Base-by-base conservation (phyloP, 805 yeast genomes). In the Sugiyamaella chiloensis region DNA sequence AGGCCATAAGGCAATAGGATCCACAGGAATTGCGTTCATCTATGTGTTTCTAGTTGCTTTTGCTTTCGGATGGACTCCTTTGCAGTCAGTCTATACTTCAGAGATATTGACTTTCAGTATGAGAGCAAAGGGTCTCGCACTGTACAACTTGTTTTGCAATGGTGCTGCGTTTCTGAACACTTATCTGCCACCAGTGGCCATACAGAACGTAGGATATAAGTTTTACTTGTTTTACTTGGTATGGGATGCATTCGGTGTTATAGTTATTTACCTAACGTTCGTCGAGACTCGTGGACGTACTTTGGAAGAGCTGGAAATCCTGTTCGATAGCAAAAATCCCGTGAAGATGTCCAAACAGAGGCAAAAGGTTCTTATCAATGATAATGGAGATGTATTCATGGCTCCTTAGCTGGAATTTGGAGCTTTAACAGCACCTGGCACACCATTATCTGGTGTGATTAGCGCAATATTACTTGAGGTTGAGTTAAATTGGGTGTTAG, bases 201-300 rank as follows among this genome's bases (percentile, higher is more conserved):
- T 64, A 61, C 42, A 57, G 41, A 59, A 59, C 35, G 62, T 64
- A 24, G 56, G 56, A 3, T 61, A 58, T 46, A 59, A 62, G 62
- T 63, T 55, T 41, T 64, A 61, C 41, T 59, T 64, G 3, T 59
- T 64, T 47, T 64, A 54, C 44, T 60, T 55, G n/a, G 53, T 60
- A 42, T 63, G 63, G 62, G 62, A 59, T 44, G 24, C 55, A 5
- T 47, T 59, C 35, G 62, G 63, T 30, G 52, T 58, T 23, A 31
- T 49, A 23, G 43, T 81, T 64, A 83, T 85, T 44, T 79, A 76
- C 73, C 80, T 85, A 72, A 73, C 75, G 54, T 78, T 85, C 52
- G 78, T 80, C 58, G 88, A 83, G 69, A 85, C 95, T 48, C 79
- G 76, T 68, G 91, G 91, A 51, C 74, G 84, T 60, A 74, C 85